Base-by-base conservation (phyloP, 352 stramenopile genomes). In the Phytophthora nicotianae region DNA sequence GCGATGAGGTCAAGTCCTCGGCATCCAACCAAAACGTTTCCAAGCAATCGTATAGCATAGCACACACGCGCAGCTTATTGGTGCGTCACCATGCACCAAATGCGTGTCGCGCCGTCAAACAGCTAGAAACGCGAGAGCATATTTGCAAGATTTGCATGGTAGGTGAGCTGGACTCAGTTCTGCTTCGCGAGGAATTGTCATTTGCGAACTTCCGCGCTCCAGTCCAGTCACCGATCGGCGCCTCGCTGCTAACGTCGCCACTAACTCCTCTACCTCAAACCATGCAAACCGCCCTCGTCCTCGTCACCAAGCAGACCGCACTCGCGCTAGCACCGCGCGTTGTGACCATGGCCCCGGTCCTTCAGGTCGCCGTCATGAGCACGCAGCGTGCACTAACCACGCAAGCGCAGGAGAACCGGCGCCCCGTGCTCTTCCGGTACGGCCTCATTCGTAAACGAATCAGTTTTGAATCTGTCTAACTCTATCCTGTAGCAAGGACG, bases 401-500 rank as follows among this genome's bases (percentile, higher is more conserved):
- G 9, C 59, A 68, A 8, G 52, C 65, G 8, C 59, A 69, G 65
- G 65, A 73, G 43, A 73, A 73, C 37, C 58, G 48, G 16, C 59
- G 65, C 29, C 59, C 65, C 17, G 49, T 50, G 33, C 53, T 73
- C 27, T 73, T 73, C 59, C 65, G 26, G 65, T 73, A 58, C 13
- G 53, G 32, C 3, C 20, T 24, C 7, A 5, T 4, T 49, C 9
- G 8, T 33, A 27, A 20, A 11, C 1, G 32, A 20, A 26, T 6
- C 7, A n/a, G 16, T 41, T 17, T 2, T n/a, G 16, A 14, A 29
- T 38, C 8, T 46, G 5, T 38, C 58, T 68, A 58, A 72, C 38
- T 3, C 27, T 6, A 41, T 19, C 45, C 26, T 48, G 35, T 38
- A 3, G 86, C 69, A 93, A 94, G 74, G 74, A 90, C 55, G 86